Evolutionary conservation across 164 flowering plant species (phyloP).

Genomic region (Protea cynaroides): DNA sequence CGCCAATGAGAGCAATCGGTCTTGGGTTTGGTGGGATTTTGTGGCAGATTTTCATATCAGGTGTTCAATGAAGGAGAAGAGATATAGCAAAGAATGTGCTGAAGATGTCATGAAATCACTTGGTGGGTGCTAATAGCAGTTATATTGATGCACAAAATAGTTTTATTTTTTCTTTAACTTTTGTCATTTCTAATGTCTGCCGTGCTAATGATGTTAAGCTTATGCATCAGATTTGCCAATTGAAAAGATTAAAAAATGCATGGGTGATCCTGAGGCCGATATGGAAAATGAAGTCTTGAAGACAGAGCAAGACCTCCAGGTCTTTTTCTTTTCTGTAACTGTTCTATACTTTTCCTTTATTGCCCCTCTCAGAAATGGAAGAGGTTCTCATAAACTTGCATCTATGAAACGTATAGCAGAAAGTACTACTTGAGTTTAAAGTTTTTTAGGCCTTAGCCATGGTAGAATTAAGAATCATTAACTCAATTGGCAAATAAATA

Average conservation of each 20-base stretch:
- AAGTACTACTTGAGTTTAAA: not conserved
- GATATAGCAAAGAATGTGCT: conserved; percentile 74
- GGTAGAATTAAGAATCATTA: not conserved
- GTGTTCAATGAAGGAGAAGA: conserved; percentile 85
- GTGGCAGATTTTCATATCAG: conserved; percentile 88
- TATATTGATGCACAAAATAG: not conserved
- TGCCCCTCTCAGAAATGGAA: not conserved
- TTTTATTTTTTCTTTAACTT: not conserved
- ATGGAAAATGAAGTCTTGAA: conserved; percentile 68
- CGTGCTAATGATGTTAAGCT: conserved; percentile 6
- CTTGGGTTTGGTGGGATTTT: conserved; percentile 99
- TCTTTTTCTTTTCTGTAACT: conserved; percentile 11
- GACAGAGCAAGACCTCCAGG: conserved; percentile 78
- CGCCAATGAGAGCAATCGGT: conserved; percentile 56
- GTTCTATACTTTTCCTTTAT: not conserved
- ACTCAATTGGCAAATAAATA: not conserved
- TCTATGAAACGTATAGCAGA: not conserved
- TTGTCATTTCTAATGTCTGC: not conserved
- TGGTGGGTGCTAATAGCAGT: conserved; percentile 29
- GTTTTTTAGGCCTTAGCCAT: too few relatives aligned
- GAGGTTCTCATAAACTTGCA: not conserved
- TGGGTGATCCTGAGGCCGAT: conserved; percentile 89
- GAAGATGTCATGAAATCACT: conserved; percentile 67
- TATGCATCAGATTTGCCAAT: conserved; percentile 46
- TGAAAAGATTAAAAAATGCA: conserved; percentile 66